Evolutionary conservation across 306 rosid species (phyloP).

Genomic region (Cyclanthera cordifolia): DNA sequence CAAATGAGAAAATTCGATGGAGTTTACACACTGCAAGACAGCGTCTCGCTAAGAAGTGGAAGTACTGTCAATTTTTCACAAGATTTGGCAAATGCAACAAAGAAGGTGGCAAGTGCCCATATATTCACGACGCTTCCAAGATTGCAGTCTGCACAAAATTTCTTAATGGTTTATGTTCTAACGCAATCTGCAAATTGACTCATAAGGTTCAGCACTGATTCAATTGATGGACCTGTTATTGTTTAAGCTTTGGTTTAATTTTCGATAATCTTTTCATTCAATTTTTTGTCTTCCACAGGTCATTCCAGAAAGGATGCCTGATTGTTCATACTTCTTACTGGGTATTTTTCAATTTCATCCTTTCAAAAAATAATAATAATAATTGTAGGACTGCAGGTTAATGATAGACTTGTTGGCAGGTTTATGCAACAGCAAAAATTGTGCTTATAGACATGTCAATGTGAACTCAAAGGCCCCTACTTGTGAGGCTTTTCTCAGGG

Average conservation of each 20-base stretch:
- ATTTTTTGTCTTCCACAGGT: slow-evolving; percentile 51
- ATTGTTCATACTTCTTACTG: slow-evolving; percentile 86
- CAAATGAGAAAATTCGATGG: slow-evolving; percentile 93
- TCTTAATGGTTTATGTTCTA: slow-evolving; percentile 78
- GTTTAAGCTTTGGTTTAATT: neutral
- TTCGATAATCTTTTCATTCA: slow-evolving; percentile 15
- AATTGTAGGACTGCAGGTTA: slow-evolving; percentile 18
- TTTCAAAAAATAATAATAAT: slow-evolving; percentile 12
- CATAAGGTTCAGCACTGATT: slow-evolving; percentile 52
- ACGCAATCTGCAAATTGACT: slow-evolving; percentile 82
- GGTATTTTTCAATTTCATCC: slow-evolving; percentile 28
- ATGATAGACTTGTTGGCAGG: slow-evolving; percentile 63
- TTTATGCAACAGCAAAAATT: slow-evolving; percentile 63
- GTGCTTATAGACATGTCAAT: slow-evolving; percentile 90
- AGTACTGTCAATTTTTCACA: slow-evolving; percentile 84
- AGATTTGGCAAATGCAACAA: slow-evolving; percentile 90
- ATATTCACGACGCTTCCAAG: slow-evolving; percentile 86
- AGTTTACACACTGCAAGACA: slow-evolving; percentile 95
- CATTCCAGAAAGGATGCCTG: slow-evolving; percentile 95
- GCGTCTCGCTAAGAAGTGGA: slow-evolving; percentile 76
- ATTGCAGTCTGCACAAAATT: slow-evolving; percentile 94
- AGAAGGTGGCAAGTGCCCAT: slow-evolving; percentile 87
- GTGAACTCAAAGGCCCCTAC: slow-evolving; percentile 75
- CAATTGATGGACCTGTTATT: neutral
- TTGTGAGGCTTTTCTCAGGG: slow-evolving; percentile 89